Evolutionary conservation across 2,329 filamentous ascomycete species (phyloP).

Genomic region (Coniosporium tulheliwenetii): DNA sequence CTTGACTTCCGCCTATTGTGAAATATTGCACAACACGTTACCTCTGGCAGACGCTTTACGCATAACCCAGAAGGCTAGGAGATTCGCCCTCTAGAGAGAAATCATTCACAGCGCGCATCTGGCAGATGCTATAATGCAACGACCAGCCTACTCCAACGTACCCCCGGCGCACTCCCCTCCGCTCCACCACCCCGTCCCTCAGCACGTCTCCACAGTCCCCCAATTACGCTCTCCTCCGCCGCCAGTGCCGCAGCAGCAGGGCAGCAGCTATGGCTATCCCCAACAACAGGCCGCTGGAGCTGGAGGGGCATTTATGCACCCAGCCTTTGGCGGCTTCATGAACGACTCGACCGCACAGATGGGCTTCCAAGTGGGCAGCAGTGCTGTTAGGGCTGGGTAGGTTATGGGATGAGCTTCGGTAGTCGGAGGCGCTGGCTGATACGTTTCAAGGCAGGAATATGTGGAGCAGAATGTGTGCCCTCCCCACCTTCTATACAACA

Average conservation of each 20-base stretch:
- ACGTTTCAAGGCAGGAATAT: slow-evolving; percentile 49
- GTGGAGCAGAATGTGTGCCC: slow-evolving; percentile 77
- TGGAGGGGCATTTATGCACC: slow-evolving; percentile 24
- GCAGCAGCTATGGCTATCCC: slow-evolving; percentile 54
- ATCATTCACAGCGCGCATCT: too few relatives aligned
- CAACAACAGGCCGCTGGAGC: slow-evolving; percentile 21
- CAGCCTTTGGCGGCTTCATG: slow-evolving; percentile 80
- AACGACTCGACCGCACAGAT: slow-evolving; percentile 91
- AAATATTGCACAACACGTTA: too few relatives aligned
- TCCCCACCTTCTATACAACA: not conserved
- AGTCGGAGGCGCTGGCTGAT: too few relatives aligned
- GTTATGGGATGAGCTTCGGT: too few relatives aligned
- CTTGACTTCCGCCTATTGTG: too few relatives aligned
- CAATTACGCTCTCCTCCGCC: slow-evolving; percentile 90
- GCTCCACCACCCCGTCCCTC: slow-evolving; percentile 90
- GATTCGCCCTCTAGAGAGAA: too few relatives aligned
- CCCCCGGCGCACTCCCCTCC: slow-evolving; percentile 66
- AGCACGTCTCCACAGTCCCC: slow-evolving; percentile 95
- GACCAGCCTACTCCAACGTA: slow-evolving; percentile 60
- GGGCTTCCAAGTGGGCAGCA: slow-evolving; percentile 86
- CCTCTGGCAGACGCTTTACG: too few relatives aligned
- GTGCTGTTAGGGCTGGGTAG: slow-evolving; percentile 65
- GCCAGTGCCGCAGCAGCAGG: slow-evolving; percentile 54
- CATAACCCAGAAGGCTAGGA: too few relatives aligned
- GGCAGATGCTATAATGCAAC: slow-evolving; percentile 50